These are phyloP conservation scores for Cladorrhinum sp. DNA, from an alignment of 2,329 filamentous ascomycete genomes.

Conservation along the genomic window DNA sequence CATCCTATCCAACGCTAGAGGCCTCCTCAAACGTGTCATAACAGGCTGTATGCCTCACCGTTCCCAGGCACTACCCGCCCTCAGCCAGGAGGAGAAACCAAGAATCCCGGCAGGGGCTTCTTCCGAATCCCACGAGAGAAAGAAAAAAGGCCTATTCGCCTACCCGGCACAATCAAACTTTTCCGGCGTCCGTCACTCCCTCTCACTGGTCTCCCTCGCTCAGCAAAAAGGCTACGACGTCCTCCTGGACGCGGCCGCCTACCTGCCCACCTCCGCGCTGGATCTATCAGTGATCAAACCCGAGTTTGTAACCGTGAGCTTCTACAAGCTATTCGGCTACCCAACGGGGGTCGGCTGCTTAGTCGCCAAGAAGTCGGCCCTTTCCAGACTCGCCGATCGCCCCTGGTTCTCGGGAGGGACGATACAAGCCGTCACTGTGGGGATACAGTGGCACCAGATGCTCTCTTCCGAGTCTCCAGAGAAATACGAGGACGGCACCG, in stretches of 20 bases:
- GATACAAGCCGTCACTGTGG: constrained; percentile 34
- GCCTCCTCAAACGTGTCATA: neutral
- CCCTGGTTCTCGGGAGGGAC: constrained; percentile 43
- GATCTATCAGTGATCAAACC: constrained; percentile 36
- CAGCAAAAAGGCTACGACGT: constrained; percentile 40
- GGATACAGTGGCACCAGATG: constrained; percentile 33
- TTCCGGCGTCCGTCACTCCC: constrained; percentile 41
- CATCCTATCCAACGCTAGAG: neutral
- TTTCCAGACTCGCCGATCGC: constrained; percentile 31
- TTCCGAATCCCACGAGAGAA: neutral
- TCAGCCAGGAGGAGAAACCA: neutral
- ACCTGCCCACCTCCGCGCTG: constrained; percentile 36
- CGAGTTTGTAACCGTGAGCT: constrained; percentile 40
- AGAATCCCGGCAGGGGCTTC: too few relatives aligned
- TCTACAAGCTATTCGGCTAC: constrained; percentile 44
- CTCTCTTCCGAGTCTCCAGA: constrained; percentile 12
- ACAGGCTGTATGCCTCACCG: neutral
- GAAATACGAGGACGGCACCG: constrained; percentile 40
- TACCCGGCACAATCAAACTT: constrained; percentile 48
- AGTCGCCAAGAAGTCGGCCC: constrained; percentile 33
- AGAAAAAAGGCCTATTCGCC: constrained; percentile 37
- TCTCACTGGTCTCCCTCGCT: constrained; percentile 36
- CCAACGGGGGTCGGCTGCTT: constrained; percentile 43
- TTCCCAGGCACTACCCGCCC: neutral
- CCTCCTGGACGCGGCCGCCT: constrained; percentile 40